Conservation (phyloP, 2,329 filamentous ascomycete species). For the Cryphonectria parasitica region DNA sequence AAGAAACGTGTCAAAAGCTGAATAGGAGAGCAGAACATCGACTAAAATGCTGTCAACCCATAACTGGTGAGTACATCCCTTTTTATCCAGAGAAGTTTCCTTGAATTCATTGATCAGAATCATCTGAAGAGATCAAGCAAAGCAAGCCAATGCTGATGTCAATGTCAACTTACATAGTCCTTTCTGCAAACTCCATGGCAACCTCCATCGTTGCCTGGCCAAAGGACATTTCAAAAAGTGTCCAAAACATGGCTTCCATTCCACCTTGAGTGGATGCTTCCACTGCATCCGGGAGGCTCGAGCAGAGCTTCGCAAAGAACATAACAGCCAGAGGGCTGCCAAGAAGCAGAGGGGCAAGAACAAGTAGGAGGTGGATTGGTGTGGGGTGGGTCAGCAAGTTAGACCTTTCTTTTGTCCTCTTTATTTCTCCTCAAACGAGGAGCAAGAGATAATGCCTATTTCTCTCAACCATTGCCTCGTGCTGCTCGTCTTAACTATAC, state of each 20-base stretch:
- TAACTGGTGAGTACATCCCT: neutral
- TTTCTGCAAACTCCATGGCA: slow-evolving; percentile 11
- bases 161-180: neutral
- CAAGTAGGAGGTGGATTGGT: neutral
- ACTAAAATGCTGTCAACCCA: slow-evolving; percentile 2
- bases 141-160: neutral
- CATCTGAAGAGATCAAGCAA: neutral
- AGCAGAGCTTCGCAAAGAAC: neutral
- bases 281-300: slow-evolving; percentile 5
- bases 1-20: neutral
- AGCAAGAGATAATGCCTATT: too few relatives aligned
- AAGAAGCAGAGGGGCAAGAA: neutral
- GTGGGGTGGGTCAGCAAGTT: too few relatives aligned
- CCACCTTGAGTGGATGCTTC: slow-evolving; percentile 6
- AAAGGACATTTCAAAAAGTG: slow-evolving; percentile 5
- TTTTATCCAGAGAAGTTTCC: neutral
- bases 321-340: neutral
- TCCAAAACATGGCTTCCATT: slow-evolving; percentile 13
- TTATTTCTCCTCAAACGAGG: too few relatives aligned
- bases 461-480: too few relatives aligned
- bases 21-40: neutral
- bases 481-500: too few relatives aligned
- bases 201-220: slow-evolving; percentile 9
- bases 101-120: neutral
- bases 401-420: too few relatives aligned